phyloP scores from a whole-genome alignment of 1,139 yeast species.

The Kluyveromyces sp. region DNA sequence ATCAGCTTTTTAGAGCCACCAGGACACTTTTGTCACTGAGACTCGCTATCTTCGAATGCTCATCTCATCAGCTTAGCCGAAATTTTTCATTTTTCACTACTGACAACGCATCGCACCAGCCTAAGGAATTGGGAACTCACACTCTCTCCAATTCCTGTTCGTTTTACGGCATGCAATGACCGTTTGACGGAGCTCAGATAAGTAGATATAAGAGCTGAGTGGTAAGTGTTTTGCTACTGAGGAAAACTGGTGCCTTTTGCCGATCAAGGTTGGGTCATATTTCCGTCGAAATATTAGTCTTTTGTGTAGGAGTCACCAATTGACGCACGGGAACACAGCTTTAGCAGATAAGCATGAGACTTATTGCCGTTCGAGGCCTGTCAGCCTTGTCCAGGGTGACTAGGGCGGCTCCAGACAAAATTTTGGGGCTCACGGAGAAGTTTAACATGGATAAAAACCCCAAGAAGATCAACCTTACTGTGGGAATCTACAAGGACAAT shows the following conservation, averaged over 20 bases:
- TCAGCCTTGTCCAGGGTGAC: slow-evolving; percentile 17
- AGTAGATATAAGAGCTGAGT: not conserved
- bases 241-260: not conserved
- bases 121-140: too few species aligned
- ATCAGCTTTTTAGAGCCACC: too few species aligned
- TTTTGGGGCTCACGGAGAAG: slow-evolving; percentile 59
- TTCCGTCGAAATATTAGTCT: too few species aligned
- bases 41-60: not conserved
- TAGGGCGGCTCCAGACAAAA: slow-evolving; percentile 64
- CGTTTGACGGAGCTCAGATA: too few species aligned
- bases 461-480: slow-evolving; percentile 78
- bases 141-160: too few species aligned
- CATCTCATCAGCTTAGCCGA: not conserved
- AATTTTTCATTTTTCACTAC: not conserved
- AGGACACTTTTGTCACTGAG: too few species aligned
- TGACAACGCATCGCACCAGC: not conserved
- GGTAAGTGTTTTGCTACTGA: not conserved
- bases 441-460: slow-evolving; percentile 48
- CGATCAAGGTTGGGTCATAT: too few species aligned
- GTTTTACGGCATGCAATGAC: too few species aligned
- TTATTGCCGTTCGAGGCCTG: slow-evolving; percentile 4
- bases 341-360: too few species aligned
- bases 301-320: too few species aligned
- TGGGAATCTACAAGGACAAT: slow-evolving; percentile 89
- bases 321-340: too few species aligned